Conservation (phyloP, 2,329 filamentous ascomycete genomes). For the Gnomoniopsis sp. region DNA sequence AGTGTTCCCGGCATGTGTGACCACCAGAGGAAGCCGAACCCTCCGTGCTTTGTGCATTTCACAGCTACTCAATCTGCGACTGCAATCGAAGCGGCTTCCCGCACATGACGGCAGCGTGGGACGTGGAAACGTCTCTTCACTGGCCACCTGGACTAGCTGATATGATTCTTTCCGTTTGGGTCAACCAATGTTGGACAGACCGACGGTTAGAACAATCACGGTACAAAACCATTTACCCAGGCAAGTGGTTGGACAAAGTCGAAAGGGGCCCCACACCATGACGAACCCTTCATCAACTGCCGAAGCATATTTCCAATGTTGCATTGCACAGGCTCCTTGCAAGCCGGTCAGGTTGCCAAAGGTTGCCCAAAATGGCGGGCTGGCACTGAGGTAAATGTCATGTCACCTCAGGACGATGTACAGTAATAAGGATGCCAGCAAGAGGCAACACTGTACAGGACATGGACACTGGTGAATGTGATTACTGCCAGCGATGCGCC, state of each 20-base stretch:
- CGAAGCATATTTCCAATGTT: conserved; percentile 11
- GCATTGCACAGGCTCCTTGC: conserved; percentile 4
- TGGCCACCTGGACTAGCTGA: not conserved
- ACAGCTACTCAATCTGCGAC: not conserved
- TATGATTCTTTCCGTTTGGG: not conserved
- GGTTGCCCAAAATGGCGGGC: not conserved
- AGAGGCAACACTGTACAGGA: not conserved
- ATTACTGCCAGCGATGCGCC: not conserved
- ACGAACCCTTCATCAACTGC: conserved; percentile 12
- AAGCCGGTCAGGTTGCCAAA: not conserved
- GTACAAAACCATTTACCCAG: not conserved
- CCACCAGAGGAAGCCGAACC: conserved; percentile 5
- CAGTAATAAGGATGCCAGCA: not conserved
- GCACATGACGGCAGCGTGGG: not conserved
- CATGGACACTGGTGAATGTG: not conserved
- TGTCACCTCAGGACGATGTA: too few relatives aligned
- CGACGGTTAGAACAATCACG: not conserved
- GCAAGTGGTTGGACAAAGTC: not conserved
- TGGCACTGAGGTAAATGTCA: not conserved
- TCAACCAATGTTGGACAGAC: not conserved
- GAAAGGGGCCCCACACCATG: not conserved
- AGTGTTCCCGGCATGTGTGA: conserved; percentile 7
- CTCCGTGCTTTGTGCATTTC: conserved; percentile 1
- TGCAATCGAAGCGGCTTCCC: not conserved
- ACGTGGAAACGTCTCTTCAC: not conserved